These are phyloP conservation scores for Amanita jacksonii DNA, from an alignment of 768 basidiomycete species.

Conservation along the genomic window DNA sequence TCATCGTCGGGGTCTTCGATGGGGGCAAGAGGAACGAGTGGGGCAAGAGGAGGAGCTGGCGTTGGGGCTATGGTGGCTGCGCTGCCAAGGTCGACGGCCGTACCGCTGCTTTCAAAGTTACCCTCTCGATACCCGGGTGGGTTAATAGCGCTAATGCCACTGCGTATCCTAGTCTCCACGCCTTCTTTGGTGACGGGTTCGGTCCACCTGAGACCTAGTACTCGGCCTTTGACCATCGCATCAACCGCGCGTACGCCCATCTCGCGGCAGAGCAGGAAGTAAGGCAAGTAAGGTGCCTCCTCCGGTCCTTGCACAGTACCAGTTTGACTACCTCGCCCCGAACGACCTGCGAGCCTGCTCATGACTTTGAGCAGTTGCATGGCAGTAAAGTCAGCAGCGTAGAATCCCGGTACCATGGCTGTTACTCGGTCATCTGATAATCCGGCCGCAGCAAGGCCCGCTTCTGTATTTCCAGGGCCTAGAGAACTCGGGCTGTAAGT, in stretches of 20 bases:
- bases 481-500: slow-evolving; percentile 41
- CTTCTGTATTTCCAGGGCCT: slow-evolving; percentile 5
- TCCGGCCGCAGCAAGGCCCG: slow-evolving; percentile 2
- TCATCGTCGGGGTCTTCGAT: slow-evolving; percentile 19
- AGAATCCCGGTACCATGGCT: slow-evolving; percentile 32
- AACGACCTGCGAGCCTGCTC: slow-evolving; percentile 47
- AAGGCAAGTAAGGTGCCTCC: slow-evolving; percentile 50
- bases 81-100: slow-evolving; percentile 12
- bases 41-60: slow-evolving; percentile 14
- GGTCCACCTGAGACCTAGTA: slow-evolving; percentile 72
- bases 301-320: slow-evolving; percentile 18
- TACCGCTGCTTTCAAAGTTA: slow-evolving; percentile 12
- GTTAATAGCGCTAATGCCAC: slow-evolving; percentile 12
- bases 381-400: slow-evolving; percentile 62
- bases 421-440: slow-evolving; percentile 21
- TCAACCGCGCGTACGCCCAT: slow-evolving; percentile 79
- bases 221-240: slow-evolving; percentile 72
- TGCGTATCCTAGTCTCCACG: slow-evolving; percentile 22
- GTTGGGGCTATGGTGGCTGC: too few species aligned
- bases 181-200: slow-evolving; percentile 54
- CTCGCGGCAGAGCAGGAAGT: slow-evolving; percentile 76
- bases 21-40: slow-evolving; percentile 8
- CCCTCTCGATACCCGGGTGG: slow-evolving; percentile 10
- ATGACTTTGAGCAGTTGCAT: slow-evolving; percentile 77
- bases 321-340: slow-evolving; percentile 25